Evolutionary conservation across 257 asterid species (phyloP).

Genomic region (Solanum neorickii): DNA sequence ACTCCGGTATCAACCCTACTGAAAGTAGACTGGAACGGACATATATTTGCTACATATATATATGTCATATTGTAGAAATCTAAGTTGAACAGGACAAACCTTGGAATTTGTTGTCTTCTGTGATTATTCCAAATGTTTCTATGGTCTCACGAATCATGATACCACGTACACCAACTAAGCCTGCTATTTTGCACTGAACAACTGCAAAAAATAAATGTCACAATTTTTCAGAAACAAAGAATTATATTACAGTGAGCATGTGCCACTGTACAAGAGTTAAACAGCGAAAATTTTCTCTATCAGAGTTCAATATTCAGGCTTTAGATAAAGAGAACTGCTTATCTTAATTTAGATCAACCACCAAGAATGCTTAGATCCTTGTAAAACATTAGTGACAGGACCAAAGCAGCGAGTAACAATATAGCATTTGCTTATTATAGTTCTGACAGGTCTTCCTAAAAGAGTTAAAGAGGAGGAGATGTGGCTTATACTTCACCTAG

Average conservation of each 20-base stretch:
- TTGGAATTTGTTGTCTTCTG: constrained; percentile 63
- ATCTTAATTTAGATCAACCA: background rate
- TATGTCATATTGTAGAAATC: background rate
- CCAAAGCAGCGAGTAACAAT: background rate
- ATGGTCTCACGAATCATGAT: constrained; percentile 79
- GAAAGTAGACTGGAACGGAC: no score
- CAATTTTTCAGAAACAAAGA: background rate
- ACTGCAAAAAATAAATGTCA: constrained; percentile 28
- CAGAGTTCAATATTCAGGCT: background rate
- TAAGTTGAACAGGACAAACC: constrained; percentile 23
- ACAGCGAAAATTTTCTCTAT: background rate
- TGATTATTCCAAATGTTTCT: constrained; percentile 80
- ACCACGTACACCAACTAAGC: constrained; percentile 54
- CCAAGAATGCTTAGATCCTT: background rate
- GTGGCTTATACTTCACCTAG: constrained; percentile 34
- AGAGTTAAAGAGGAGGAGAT: background rate
- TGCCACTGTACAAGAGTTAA: background rate
- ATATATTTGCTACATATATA: no score
- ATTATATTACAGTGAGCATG: background rate
- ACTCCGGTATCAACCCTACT: no score
- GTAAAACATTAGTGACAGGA: background rate
- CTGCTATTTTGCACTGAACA: constrained; percentile 44
- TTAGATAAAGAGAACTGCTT: background rate
- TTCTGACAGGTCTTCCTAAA: background rate
- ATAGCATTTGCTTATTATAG: background rate